These are phyloP conservation scores for Rhodofomes roseus DNA, from an alignment of 1,284 basidiomycete genomes.

Conservation along the genomic window DNA sequence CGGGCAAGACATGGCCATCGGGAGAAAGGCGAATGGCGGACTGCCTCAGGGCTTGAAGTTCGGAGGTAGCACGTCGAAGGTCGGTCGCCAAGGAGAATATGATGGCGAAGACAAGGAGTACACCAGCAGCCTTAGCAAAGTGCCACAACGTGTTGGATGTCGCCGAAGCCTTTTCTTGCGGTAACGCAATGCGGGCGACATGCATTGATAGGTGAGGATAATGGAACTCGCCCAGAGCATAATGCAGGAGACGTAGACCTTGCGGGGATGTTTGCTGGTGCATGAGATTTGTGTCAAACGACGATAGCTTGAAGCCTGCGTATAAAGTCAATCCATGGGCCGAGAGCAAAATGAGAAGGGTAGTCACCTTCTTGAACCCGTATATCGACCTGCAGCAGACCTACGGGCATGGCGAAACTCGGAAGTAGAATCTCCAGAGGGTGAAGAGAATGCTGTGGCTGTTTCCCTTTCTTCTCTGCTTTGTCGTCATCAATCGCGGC, in stretches of 20 bases:
- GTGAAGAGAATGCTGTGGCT: conserved; percentile 28
- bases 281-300: conserved; percentile 45
- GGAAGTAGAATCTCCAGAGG: conserved; percentile 55
- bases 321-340: neutral
- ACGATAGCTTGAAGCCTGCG: conserved; percentile 39
- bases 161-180: neutral
- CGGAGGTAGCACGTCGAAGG: conserved; percentile 11
- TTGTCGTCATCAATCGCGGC: conserved; percentile 1
- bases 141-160: conserved; percentile 4
- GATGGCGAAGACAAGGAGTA: conserved; percentile 7
- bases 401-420: conserved; percentile 62
- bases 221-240: conserved; percentile 52
- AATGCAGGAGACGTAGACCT: conserved; percentile 45
- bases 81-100: conserved; percentile 10
- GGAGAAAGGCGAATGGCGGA: conserved; percentile 2
- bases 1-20: neutral
- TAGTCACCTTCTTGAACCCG: conserved; percentile 48
- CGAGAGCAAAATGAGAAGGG: neutral
- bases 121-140: conserved; percentile 2
- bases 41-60: conserved; percentile 9
- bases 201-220: conserved; percentile 41
- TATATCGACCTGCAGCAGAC: conserved; percentile 58
- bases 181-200: conserved; percentile 6
- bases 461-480: conserved; percentile 25
- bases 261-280: conserved; percentile 36